Conservation (phyloP, 202 grass and related monocot genomes). For the Bolboschoenoplectus hybrid region DNA sequence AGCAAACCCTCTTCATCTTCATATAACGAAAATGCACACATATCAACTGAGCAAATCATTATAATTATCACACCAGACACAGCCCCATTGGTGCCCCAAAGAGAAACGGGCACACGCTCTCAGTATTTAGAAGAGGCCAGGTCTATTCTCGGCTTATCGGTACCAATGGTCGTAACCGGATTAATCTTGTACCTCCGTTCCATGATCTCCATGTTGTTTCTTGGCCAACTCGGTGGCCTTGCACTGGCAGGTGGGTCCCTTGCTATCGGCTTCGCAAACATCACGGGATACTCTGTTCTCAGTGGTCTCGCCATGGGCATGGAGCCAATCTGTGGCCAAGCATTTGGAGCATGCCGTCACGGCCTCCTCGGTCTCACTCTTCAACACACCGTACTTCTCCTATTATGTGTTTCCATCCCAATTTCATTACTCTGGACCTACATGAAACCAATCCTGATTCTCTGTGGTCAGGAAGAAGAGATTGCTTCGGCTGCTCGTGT, state of each 20-base stretch:
- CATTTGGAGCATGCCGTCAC: constrained; percentile 65
- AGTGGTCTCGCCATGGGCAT: constrained; percentile 88
- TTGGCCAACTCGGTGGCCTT: constrained; percentile 70
- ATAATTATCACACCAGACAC: not conserved
- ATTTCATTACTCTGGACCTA: constrained; percentile 69
- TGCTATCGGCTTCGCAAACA: constrained; percentile 94
- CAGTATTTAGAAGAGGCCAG: constrained; percentile 43
- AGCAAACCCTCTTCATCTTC: not conserved
- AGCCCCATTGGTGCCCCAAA: not conserved
- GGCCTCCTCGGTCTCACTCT: constrained; percentile 66
- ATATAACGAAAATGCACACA: not conserved
- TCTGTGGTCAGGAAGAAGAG: constrained; percentile 66
- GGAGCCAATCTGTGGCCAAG: constrained; percentile 95
- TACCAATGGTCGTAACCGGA: constrained; percentile 83
- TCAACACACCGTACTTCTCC: constrained; percentile 71
- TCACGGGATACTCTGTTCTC: constrained; percentile 82
- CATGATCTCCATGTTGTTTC: constrained; percentile 97
- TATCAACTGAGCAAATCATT: constrained; percentile 15
- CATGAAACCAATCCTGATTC: constrained; percentile 73
- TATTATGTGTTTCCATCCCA: constrained; percentile 60
- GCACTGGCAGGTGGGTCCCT: constrained; percentile 81
- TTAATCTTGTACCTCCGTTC: constrained; percentile 78
- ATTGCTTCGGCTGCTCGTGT: constrained; percentile 61
- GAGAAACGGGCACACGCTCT: not conserved
- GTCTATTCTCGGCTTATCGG: constrained; percentile 57